Base-by-base conservation (phyloP, 2,329 filamentous ascomycete species). In the Dactylellina leptospora region DNA sequence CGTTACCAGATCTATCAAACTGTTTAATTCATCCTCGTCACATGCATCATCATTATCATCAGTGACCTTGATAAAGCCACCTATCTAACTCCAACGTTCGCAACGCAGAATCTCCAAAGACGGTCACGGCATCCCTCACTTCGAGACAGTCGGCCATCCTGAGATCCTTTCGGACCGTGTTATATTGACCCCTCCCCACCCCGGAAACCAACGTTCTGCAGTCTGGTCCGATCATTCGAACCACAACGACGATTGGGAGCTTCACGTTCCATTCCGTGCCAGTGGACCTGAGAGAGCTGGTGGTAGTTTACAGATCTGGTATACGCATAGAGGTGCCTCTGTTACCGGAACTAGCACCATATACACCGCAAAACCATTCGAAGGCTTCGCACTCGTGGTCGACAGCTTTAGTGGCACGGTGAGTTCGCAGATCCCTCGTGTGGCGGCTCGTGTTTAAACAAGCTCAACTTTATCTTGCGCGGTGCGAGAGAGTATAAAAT, bases 271-370 rank as follows among this genome's bases (percentile, higher is more conserved):
- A 78, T 97, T 99, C 81, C 87, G 95, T 75, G 91, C 88, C 56
- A 91, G 87, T 73, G 95, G 95, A 5, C 89, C 90, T 74, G 95
- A 97, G 78, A 84, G 91, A 76, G 92, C 88, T 54, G 88, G 89
- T 66, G 95, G 95, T 51, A 97, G 96, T 81, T 83, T 99, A 76
- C 93, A 97, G 80, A 84, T 99, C 77, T 99, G 95, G 95, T 77
- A 77, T 60, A 76, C 74, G 20, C 47, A 63, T 20, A 58, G 72
- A 40, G 75, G 75, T 11, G 63, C 60, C 2, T 68, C 55, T 13
- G 60, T 42, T 91, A 90, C 71, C 90, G 90, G 28, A 82, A 61
- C 74, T 9, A 76, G 76, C 22, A 72, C 75, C n/a, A 75, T 77
- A n/a, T 77, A 77, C 69, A 76, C 74, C 9, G 73, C 75, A 1